These are phyloP conservation scores for Boletus eberwhitei DNA, from an alignment of 768 basidiomycete species.

Conservation along the genomic window DNA sequence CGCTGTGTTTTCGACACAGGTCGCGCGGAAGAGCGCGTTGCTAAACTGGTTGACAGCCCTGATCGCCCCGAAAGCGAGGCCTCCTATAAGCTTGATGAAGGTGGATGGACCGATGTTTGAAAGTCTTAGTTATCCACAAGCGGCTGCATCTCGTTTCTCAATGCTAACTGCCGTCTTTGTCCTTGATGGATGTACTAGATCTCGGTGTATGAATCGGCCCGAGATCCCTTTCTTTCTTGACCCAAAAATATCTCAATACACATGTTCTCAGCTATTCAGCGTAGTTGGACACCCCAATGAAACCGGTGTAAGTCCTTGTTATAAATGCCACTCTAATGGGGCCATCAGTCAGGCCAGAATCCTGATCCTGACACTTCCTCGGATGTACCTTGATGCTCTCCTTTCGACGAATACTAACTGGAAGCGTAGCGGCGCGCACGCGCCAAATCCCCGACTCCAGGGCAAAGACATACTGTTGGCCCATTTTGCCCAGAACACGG, in stretches of 20 bases:
- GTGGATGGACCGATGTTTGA: conserved; percentile 85
- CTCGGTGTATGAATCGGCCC: background rate
- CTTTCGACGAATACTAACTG: background rate
- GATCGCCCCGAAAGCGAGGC: conserved; percentile 89
- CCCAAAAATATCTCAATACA: background rate
- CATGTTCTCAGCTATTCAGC: background rate
- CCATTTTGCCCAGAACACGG: no score
- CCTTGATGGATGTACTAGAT: background rate
- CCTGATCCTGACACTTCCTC: background rate
- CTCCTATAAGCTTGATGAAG: conserved; percentile 88
- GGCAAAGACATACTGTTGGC: no score
- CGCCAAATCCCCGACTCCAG: no score
- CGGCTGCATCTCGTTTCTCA: background rate
- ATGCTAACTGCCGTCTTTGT: background rate
- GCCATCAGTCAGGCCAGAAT: no score
- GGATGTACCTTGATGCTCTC: background rate
- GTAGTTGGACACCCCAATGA: background rate
- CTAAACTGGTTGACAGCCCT: conserved; percentile 86
- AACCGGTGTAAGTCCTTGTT: background rate
- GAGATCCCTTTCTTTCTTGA: background rate
- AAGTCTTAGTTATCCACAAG: background rate
- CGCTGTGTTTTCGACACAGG: conserved; percentile 41
- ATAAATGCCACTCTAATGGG: background rate
- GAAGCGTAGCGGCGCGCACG: no score
- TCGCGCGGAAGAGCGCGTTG: conserved; percentile 87